Percentiles rank a stretch among this genome's conserved stretches.
Conservation (phyloP, 2,329 filamentous ascomycete species). For the Arthrobotrys entomopaga region DNA sequence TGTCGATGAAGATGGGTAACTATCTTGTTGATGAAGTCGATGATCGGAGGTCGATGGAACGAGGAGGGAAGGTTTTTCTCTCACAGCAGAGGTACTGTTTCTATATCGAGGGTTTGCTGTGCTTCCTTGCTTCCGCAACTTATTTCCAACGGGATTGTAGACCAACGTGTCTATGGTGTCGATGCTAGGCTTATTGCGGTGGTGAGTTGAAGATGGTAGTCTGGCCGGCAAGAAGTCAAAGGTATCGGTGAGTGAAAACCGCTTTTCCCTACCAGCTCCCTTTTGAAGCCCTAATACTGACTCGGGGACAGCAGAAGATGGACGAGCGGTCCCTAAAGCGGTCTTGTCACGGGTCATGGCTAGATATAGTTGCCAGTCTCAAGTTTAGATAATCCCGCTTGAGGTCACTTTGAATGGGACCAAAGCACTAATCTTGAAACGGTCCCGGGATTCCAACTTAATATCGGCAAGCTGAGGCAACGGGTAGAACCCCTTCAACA, state of each 20-base stretch:
- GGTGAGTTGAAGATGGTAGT: constrained; percentile 16
- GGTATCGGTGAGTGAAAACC: constrained; percentile 22
- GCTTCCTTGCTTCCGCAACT: constrained; percentile 24
- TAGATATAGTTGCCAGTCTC: no score
- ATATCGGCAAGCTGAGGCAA: no score
- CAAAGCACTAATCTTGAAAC: background rate
- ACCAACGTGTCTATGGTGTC: constrained; percentile 18
- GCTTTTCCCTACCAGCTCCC: constrained; percentile 21
- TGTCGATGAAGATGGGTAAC: constrained; percentile 2
- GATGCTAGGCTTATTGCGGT: constrained; percentile 25
- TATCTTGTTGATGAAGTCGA: background rate
- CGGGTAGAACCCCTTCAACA: constrained; percentile 2
- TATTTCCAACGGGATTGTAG: constrained; percentile 6
- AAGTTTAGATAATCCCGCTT: no score
- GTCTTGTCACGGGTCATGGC: no score
- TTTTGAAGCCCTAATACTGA: constrained; percentile 1
- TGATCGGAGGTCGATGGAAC: constrained; percentile 25
- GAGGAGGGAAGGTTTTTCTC: constrained; percentile 22
- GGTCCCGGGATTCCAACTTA: background rate
- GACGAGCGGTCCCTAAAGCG: background rate
- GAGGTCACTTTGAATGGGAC: no score
- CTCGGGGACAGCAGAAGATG: constrained; percentile 5
- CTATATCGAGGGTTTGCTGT: constrained; percentile 9
- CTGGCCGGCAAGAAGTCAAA: constrained; percentile 24
- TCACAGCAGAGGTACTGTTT: constrained; percentile 28